Evolutionary conservation across 257 asterid species (phyloP), one percentile per base, ranked within the genome.

Genomic region (Solanum bulbocastanum): DNA sequence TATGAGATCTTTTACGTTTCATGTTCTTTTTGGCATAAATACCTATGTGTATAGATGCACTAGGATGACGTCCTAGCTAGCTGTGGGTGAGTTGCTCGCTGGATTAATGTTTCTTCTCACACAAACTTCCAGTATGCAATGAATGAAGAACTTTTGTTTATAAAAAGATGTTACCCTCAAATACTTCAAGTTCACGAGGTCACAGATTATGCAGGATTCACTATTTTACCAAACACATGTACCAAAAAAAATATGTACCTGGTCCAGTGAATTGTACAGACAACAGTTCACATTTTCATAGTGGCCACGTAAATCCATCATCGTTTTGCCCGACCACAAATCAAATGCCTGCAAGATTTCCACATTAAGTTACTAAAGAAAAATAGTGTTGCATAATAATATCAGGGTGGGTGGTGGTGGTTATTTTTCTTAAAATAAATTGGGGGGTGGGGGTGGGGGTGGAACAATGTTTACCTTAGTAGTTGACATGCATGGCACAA

Each of bases 211-310:
- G 85, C 40, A 81, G 10, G 15, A 10, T 16, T 40, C 25, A n/a
- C 25, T 3, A 40, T 27, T 20, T n/a, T 16, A 8, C 44, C 35
- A 32, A 60, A 66, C 68, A 35, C 66, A 12, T 14, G 35, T 22
- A 30, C 66, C 35, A 58, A 15, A 90, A 83, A 40, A 76, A 58
- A 0, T 36, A 86, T 46, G 76, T 72, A 96, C 99, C 99, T 96
- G 99, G 91, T 96, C 97, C 27, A 86, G 90, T n/a, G 94, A 88
- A 89, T 89, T 92, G 91, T 94, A 96, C 93, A 98, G 94, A 90
- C 99, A 97, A 89, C 99, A 96, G 89, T 96, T 96, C 76, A 95
- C 94, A 90, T 94, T 93, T 87, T 96, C 99, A 58, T 94, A 97
- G 89, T 97, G 99, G 62, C 98, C 98, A 88, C 94, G 97, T 40